Percentiles rank a stretch among this genome's conserved stretches.
Conservation (phyloP, 2,329 filamentous ascomycete species). For the Rutstroemia sp. region DNA sequence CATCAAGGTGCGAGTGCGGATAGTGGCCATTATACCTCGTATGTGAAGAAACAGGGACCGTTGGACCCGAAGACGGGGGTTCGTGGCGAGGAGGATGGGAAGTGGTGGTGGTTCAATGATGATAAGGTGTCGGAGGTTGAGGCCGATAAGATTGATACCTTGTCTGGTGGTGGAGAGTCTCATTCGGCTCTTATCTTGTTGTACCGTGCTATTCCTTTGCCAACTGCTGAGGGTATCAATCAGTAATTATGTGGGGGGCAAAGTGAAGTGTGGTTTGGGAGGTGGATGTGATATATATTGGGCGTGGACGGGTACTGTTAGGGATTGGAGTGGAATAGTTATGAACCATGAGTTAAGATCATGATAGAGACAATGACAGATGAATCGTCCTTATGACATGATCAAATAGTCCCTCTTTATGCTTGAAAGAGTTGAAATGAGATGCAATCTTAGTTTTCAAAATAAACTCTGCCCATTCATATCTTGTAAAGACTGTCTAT, state of each 20-base stretch:
- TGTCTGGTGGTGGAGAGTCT: constrained; percentile 83
- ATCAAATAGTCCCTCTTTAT: too few species aligned
- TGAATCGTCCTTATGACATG: too few species aligned
- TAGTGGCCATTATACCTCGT: constrained; percentile 96
- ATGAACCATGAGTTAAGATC: too few species aligned
- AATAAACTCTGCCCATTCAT: too few species aligned
- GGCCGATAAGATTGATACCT: constrained; percentile 79
- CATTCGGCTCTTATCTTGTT: constrained; percentile 77
- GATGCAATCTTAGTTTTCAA: too few species aligned
- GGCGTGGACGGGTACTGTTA: too few species aligned
- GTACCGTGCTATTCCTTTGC: constrained; percentile 67
- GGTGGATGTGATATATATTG: too few species aligned
- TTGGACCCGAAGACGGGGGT: constrained; percentile 71
- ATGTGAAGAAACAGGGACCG: constrained; percentile 81
- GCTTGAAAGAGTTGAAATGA: too few species aligned
- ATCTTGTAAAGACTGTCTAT: too few species aligned
- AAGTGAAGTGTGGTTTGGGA: too few species aligned
- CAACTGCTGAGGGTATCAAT: constrained; percentile 41
- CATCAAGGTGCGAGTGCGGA: constrained; percentile 96
- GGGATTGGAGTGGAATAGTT: too few species aligned
- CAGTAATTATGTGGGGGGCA: constrained; percentile 6
- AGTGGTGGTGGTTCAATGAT: constrained; percentile 99
- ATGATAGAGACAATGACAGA: too few species aligned
- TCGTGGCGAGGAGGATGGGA: constrained; percentile 75
- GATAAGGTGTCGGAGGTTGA: constrained; percentile 93